Evolutionary conservation across 306 rosid species (phyloP), one percentile per base, ranked within the genome.

Genomic region (Fagus crenata): DNA sequence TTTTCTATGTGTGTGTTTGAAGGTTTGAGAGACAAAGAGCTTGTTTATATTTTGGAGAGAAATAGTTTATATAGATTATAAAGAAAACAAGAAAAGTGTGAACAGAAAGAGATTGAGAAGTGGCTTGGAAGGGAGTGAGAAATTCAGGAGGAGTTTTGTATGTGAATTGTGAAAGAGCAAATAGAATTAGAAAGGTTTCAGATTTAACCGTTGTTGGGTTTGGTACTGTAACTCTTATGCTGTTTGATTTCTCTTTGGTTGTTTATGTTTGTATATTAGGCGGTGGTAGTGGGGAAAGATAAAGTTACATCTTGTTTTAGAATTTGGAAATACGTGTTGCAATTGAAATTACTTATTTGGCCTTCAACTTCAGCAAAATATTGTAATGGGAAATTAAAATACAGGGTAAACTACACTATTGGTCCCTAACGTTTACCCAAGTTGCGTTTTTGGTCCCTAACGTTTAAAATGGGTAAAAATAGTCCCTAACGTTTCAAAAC

Each of bases 61-160:
- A 11, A 14, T 0, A 60, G 28, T 60, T 22, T 4, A 61, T 1
- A 28, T 22, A 61, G 32, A 33, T 12, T 12, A 14, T 2, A 28
- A 22, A 18, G 31, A 56, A 0, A 2, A n/a, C 5, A 40, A 4
- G 42, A 15, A 12, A 18, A 46, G 17, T 1, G 74, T 43, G 31
- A 63, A 39, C 42, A 42, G 80, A 36, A 9, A 22, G 28, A 22
- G 80, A 54, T 74, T 74, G 75, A 77, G 78, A 53, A 77, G 80
- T 81, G 42, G 75, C 77, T 84, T 84, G 7, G 12, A 80, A 80
- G 84, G 75, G 56, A 84, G 75, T 9, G 36, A 75, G 43, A 53
- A 37, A 56, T 22, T 11, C 32, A 59, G 80, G 41, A 33, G 15
- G 4, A 6, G 4, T 31, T 1, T 37, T 39, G 6, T 51, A 36